These are phyloP conservation scores for Nakazawaea siamensis DNA, from an alignment of 805 yeast species.

Conservation along the genomic window DNA sequence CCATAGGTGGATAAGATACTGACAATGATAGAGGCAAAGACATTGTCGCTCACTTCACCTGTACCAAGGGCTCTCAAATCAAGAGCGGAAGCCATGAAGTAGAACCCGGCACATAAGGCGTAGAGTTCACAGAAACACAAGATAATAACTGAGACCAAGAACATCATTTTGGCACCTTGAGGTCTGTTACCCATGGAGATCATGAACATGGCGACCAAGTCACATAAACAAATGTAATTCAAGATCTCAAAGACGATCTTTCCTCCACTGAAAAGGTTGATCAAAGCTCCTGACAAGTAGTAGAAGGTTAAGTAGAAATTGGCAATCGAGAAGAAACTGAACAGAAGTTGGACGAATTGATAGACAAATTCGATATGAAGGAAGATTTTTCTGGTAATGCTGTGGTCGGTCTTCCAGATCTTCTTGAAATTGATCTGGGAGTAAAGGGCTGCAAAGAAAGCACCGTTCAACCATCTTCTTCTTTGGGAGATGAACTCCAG, in stretches of 20 bases:
- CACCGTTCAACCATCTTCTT: constrained; percentile 97
- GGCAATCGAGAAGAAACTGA: constrained; percentile 88
- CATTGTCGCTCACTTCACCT: constrained; percentile 26
- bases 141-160: constrained; percentile 62
- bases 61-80: constrained; percentile 20
- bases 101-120: constrained; percentile 75
- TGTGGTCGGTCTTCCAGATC: constrained; percentile 87
- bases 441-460: constrained; percentile 91
- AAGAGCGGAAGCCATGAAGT: constrained; percentile 59
- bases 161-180: constrained; percentile 83
- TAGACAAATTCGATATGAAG: constrained; percentile 84
- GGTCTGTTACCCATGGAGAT: constrained; percentile 97
- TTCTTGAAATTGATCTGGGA: constrained; percentile 79
- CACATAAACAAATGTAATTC: constrained; percentile 78
- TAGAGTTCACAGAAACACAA: constrained; percentile 75
- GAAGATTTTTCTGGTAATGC: constrained; percentile 67
- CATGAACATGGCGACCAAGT: constrained; percentile 79
- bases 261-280: constrained; percentile 50
- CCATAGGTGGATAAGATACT: constrained; percentile 91
- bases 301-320: constrained; percentile 90
- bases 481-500: constrained; percentile 87
- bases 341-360: constrained; percentile 71
- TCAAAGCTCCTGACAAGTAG: constrained; percentile 83
- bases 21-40: constrained; percentile 70
- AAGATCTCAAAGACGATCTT: constrained; percentile 75